Percentiles rank a stretch among this genome's conserved stretches.
phyloP scores from a whole-genome alignment of 1,284 basidiomycete genomes.

The Moniliella sp. region DNA sequence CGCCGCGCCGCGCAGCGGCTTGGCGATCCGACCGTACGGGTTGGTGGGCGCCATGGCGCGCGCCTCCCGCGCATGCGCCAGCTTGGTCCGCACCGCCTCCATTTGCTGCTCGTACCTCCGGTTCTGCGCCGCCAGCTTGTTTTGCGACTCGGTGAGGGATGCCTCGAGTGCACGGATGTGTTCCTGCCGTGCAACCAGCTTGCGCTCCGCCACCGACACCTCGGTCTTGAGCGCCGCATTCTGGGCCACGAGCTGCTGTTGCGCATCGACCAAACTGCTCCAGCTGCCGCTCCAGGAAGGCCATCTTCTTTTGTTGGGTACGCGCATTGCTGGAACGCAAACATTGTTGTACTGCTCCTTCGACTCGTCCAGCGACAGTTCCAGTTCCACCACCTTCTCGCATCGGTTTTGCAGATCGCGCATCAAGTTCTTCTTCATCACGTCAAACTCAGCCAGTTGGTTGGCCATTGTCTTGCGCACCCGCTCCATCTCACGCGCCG shows the following conservation, averaged over 20 bases:
- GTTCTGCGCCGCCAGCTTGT: slow-evolving; percentile 69
- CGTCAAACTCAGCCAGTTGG: slow-evolving; percentile 91
- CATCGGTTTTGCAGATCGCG: slow-evolving; percentile 95
- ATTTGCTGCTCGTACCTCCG: slow-evolving; percentile 83
- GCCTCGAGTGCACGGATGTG: slow-evolving; percentile 64
- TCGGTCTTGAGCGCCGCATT: slow-evolving; percentile 94
- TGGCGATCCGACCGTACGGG: slow-evolving; percentile 89
- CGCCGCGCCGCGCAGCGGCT: slow-evolving; percentile 71
- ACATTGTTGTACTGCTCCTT: slow-evolving; percentile 98
- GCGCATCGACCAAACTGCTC: slow-evolving; percentile 83
- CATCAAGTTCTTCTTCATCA: slow-evolving; percentile 95
- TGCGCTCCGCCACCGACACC: slow-evolving; percentile 83
- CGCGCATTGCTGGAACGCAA: slow-evolving; percentile 87
- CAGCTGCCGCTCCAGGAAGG: slow-evolving; percentile 85
- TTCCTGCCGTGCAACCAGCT: slow-evolving; percentile 82
- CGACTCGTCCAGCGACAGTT: slow-evolving; percentile 94
- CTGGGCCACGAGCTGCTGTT: slow-evolving; percentile 98
- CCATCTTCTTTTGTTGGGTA: slow-evolving; percentile 97
- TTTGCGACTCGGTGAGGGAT: slow-evolving; percentile 74
- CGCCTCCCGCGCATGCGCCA: slow-evolving; percentile 70
- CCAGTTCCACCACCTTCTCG: slow-evolving; percentile 96
- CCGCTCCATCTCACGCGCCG: slow-evolving; percentile 85
- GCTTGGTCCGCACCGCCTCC: slow-evolving; percentile 66
- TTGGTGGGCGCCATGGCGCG: slow-evolving; percentile 26
- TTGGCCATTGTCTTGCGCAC: slow-evolving; percentile 88